These are phyloP conservation scores for Aegilops sharonensis DNA, from an alignment of 176 grass and related monocot genomes.

Conservation along the genomic window DNA sequence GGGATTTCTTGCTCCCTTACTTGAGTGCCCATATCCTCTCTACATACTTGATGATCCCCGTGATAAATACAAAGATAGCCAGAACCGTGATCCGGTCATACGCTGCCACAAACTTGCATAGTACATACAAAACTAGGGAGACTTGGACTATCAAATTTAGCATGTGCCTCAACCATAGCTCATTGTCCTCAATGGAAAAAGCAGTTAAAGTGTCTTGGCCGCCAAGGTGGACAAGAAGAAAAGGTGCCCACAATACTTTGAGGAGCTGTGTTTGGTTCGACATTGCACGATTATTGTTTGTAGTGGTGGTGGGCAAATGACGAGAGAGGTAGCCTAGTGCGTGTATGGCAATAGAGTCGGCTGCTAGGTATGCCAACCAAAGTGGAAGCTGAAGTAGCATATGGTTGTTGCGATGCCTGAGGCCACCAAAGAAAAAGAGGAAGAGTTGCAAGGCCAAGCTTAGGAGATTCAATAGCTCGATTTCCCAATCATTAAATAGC, in stretches of 20 bases:
- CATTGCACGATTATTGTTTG: no score
- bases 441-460: no score
- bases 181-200: neutral
- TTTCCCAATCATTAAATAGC: no score
- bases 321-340: no score
- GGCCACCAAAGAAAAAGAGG: no score
- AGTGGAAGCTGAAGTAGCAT: no score
- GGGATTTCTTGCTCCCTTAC: neutral
- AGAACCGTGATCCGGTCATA: neutral
- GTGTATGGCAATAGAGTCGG: no score
- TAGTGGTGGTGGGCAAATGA: no score
- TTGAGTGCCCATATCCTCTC: neutral
- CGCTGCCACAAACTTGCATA: neutral
- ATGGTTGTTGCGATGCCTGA: no score
- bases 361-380: no score
- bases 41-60: neutral
- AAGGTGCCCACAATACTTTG: neutral
- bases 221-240: neutral
- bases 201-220: conserved; percentile 1
- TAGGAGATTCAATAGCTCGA: no score
- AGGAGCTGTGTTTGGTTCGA: no score
- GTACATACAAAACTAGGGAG: neutral
- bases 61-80: neutral
- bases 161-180: neutral
- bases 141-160: neutral